A percentile compares a stretch with the other conserved stretches of the same genome.
phyloP scores from a whole-genome alignment of 768 basidiomycete species.

The Lactarius pseudohatsudake region DNA sequence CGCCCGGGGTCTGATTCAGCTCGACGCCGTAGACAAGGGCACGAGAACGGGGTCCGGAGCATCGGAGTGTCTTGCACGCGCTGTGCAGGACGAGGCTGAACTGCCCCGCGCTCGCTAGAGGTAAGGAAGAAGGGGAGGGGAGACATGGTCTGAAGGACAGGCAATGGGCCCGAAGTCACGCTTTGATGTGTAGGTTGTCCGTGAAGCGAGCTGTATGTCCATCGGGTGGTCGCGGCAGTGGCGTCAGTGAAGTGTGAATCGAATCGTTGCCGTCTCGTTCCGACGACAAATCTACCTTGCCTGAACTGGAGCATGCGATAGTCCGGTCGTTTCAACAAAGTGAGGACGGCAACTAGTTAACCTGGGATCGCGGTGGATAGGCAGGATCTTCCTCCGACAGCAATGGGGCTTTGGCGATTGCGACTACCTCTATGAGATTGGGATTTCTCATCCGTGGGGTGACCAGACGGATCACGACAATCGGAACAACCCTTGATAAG shows the following conservation, averaged over 20 bases:
- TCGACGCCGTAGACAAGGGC: slow-evolving; percentile 70
- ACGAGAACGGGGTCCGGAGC: slow-evolving; percentile 57
- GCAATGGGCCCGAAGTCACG: slow-evolving; percentile 51
- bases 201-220: slow-evolving; percentile 56
- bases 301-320: slow-evolving; percentile 11
- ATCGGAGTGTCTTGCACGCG: slow-evolving; percentile 55
- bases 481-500: background rate
- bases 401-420: background rate
- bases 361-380: slow-evolving; percentile 64
- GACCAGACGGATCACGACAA: background rate
- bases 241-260: background rate
- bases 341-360: slow-evolving; percentile 56
- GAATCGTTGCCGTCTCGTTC: slow-evolving; percentile 48
- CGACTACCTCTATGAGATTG: background rate
- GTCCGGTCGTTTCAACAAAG: slow-evolving; percentile 36
- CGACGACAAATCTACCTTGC: slow-evolving; percentile 46
- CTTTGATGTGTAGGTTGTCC: slow-evolving; percentile 68
- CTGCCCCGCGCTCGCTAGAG: too few relatives aligned
- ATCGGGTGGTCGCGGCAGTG: background rate
- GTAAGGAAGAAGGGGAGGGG: background rate
- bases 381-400: slow-evolving; percentile 42
- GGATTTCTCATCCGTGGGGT: background rate
- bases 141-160: slow-evolving; percentile 36
- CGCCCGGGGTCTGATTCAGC: slow-evolving; percentile 45
- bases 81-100: slow-evolving; percentile 60